phyloP scores from a whole-genome alignment of 2,329 filamentous ascomycete genomes.

The Xylaria sp. region DNA sequence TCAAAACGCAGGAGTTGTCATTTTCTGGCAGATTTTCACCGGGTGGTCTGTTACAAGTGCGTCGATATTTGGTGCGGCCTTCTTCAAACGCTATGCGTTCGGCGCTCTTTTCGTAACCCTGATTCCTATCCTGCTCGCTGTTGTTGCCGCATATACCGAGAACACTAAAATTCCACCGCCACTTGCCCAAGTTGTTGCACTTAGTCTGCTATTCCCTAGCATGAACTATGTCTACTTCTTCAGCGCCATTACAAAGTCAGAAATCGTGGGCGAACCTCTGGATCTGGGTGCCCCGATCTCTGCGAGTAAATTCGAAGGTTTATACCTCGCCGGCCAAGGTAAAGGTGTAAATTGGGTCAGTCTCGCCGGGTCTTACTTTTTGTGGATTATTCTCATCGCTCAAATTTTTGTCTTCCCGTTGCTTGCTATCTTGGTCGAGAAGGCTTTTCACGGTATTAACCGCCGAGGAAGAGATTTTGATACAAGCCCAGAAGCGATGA shows the following conservation, averaged over 20 bases:
- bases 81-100: slow-evolving; percentile 44
- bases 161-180: slow-evolving; percentile 20
- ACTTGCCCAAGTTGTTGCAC: slow-evolving; percentile 28
- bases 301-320: not conserved
- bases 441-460: slow-evolving; percentile 44
- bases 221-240: slow-evolving; percentile 44
- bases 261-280: slow-evolving; percentile 29
- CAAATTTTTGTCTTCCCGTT: slow-evolving; percentile 44
- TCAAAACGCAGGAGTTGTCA: slow-evolving; percentile 41
- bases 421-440: slow-evolving; percentile 43
- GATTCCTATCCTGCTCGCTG: slow-evolving; percentile 40
- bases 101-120: slow-evolving; percentile 42
- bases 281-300: slow-evolving; percentile 21
- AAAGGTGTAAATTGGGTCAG: slow-evolving; percentile 36
- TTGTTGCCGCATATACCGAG: slow-evolving; percentile 28
- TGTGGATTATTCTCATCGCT: slow-evolving; percentile 42
- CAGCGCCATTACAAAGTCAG: slow-evolving; percentile 36
- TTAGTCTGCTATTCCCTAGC: slow-evolving; percentile 40
- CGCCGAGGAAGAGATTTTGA: slow-evolving; percentile 38
- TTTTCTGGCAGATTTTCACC: slow-evolving; percentile 54
- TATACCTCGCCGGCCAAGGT: not conserved
- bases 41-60: slow-evolving; percentile 65
- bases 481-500: slow-evolving; percentile 23
- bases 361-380: slow-evolving; percentile 32
- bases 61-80: slow-evolving; percentile 60